Base-by-base conservation (phyloP, 176 grass and related monocot species). In the Juncus inflexus region DNA sequence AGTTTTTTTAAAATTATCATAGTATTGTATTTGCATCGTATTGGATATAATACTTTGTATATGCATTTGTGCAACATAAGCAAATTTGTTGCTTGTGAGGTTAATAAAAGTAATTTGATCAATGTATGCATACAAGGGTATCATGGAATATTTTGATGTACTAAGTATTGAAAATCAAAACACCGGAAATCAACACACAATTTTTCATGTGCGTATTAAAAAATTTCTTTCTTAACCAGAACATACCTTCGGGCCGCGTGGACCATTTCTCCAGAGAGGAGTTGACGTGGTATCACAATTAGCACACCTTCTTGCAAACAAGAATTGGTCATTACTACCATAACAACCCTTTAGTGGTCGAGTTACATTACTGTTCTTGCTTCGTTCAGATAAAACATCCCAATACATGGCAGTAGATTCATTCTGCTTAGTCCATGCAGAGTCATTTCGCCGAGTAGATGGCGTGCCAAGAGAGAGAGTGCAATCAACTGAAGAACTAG, bases 251-350 rank as follows among this genome's bases (percentile, higher is more conserved):
- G 94, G 94, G 2, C 94, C 94, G 1, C 85, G 83, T 6, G 94
- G 94, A 1, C 94, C 94, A 55, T 99, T 99, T 43, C 94, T 42
- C 94, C 94, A 99, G 16, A 99, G 88, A 9, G 94, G 94, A 39
- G 94, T 99, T 0, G 94, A 99, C 60, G 88, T 63, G 12, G 94
- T 99, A 75, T 84, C 88, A 70, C 94, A 99, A 83, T 99, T 99
- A 47, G 88, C 88, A 78, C 94, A 99, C 61, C 88, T 78, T 14
- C 94, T 84, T 51, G 84, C 83, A 0, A 78, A 42, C 51, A 77
- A 60, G 38, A 73, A 61, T 7, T 74, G 75, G 37, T 83, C 75
- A 10, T 59, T 35, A 19, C 15, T 58, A 16, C 37, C 56, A 40
- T 12, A 7, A 11, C 40, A 6, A 11, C 72, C 74, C 49, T 60